phyloP scores from a whole-genome alignment of 106 monocot species.

The Dendrobium chrysotoxum region DNA sequence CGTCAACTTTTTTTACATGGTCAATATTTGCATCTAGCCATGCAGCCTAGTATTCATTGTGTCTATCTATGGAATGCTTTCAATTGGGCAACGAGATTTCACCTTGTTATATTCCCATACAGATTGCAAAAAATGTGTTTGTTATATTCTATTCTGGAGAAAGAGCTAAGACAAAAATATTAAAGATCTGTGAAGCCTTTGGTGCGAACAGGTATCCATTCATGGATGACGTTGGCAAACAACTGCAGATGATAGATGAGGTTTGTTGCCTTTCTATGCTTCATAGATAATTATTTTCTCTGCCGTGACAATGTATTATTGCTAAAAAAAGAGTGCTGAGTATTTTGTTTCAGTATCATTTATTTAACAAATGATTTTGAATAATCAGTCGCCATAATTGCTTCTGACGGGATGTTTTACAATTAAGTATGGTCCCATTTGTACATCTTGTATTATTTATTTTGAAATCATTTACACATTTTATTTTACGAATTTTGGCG shows the following conservation, averaged over 20 bases:
- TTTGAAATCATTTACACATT: not conserved
- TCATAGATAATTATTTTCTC: not conserved
- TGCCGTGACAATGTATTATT: not conserved
- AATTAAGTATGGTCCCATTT: not conserved
- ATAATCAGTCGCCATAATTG: not conserved
- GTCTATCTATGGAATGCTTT: not conserved
- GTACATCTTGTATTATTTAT: not conserved
- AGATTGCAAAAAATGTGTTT: slow-evolving; percentile 95
- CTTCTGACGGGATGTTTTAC: not conserved
- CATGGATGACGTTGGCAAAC: slow-evolving; percentile 74
- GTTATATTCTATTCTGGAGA: slow-evolving; percentile 94
- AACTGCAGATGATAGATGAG: slow-evolving; percentile 73
- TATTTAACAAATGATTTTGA: not conserved
- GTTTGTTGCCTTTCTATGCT: slow-evolving; percentile 22
- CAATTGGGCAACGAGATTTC: not conserved
- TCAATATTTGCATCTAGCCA: not conserved
- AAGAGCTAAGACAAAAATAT: slow-evolving; percentile 89
- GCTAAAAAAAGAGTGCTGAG: not conserved
- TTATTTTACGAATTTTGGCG: not conserved
- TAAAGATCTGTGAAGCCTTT: slow-evolving; percentile 99
- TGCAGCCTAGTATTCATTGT: not conserved
- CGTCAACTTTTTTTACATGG: not conserved
- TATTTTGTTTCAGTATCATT: not conserved
- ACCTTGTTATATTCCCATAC: slow-evolving; percentile 1
- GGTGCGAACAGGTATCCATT: slow-evolving; percentile 93